Conservation (phyloP, 1,284 basidiomycete species). For the Sporisorium graminicola region DNA sequence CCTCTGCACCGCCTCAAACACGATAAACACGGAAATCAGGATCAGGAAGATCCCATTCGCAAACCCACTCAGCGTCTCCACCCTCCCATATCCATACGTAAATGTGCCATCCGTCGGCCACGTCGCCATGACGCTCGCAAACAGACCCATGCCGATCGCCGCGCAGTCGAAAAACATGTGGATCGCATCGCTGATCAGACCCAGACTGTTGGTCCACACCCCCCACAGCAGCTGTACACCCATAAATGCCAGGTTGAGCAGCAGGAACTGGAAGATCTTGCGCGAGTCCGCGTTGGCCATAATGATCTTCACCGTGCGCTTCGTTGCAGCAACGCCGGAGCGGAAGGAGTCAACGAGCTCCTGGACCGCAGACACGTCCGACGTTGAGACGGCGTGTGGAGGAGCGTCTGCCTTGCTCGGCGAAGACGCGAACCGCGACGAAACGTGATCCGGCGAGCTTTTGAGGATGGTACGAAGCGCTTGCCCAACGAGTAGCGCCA, state of each 20-base stretch:
- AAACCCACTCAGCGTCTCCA: conserved; percentile 98
- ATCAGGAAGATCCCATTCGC: conserved; percentile 97
- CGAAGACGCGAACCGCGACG: conserved; percentile 46
- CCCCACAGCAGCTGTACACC: conserved; percentile 76
- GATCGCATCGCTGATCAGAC: conserved; percentile 97
- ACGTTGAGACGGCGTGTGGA: not conserved
- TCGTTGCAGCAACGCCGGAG: conserved; percentile 42
- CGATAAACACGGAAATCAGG: conserved; percentile 96
- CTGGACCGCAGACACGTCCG: conserved; percentile 45
- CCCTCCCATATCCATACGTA: conserved; percentile 96
- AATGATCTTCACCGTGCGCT: conserved; percentile 79
- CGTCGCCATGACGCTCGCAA: conserved; percentile 96
- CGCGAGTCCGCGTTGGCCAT: conserved; percentile 89
- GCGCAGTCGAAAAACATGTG: conserved; percentile 99
- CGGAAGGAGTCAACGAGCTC: conserved; percentile 41
- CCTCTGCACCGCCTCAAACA: conserved; percentile 96
- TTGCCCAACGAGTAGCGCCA: conserved; percentile 55
- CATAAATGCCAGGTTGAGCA: conserved; percentile 97
- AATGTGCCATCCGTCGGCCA: conserved; percentile 95
- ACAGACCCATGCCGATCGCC: conserved; percentile 93
- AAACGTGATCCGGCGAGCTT: conserved; percentile 59
- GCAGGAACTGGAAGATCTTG: conserved; percentile 96
- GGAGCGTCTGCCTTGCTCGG: conserved; percentile 6
- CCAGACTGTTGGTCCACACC: conserved; percentile 96
- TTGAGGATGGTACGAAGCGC: conserved; percentile 59